Conservation (phyloP, 78 protist genomes). For the Thecamonas trahens region DNA sequence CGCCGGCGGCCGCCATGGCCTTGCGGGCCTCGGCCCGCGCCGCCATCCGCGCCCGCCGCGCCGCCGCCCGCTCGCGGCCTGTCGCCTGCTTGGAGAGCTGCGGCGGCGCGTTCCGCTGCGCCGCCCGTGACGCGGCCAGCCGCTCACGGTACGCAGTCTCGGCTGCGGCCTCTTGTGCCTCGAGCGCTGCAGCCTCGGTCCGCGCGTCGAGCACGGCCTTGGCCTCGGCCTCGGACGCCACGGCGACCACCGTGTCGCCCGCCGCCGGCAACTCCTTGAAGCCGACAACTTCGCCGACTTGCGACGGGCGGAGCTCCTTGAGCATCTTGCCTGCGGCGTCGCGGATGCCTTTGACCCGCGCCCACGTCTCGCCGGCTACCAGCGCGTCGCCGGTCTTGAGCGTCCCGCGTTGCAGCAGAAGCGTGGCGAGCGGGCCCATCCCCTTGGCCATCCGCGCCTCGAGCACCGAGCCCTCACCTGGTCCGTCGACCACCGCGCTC, state of each 20-base stretch:
- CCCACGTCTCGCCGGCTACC: not conserved
- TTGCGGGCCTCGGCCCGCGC: too few species aligned
- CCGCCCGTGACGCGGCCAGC: too few species aligned
- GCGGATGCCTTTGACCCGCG: not conserved
- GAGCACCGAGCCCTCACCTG: not conserved
- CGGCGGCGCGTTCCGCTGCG: too few species aligned
- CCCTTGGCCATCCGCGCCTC: not conserved
- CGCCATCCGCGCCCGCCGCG: too few species aligned
- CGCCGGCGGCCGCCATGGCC: too few species aligned
- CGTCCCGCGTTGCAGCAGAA: not conserved
- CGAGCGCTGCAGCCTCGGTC: too few species aligned
- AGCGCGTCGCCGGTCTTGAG: not conserved
- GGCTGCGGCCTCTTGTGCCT: too few species aligned
- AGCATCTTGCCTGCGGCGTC: not conserved
- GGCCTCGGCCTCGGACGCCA: slow-evolving; percentile 7
- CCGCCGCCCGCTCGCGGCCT: too few species aligned
- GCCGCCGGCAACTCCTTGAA: slow-evolving; percentile 5
- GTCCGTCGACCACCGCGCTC: not conserved
- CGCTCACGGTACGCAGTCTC: too few species aligned
- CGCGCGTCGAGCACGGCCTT: slow-evolving; percentile 1
- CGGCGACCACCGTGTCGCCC: slow-evolving; percentile 1
- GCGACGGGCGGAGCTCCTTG: not conserved
- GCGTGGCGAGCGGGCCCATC: not conserved
- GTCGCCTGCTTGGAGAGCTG: too few species aligned
- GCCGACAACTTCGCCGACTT: slow-evolving; percentile 12